These are phyloP conservation scores for Ganoderma boninense DNA, from an alignment of 1,284 basidiomycete genomes.

Conservation along the genomic window DNA sequence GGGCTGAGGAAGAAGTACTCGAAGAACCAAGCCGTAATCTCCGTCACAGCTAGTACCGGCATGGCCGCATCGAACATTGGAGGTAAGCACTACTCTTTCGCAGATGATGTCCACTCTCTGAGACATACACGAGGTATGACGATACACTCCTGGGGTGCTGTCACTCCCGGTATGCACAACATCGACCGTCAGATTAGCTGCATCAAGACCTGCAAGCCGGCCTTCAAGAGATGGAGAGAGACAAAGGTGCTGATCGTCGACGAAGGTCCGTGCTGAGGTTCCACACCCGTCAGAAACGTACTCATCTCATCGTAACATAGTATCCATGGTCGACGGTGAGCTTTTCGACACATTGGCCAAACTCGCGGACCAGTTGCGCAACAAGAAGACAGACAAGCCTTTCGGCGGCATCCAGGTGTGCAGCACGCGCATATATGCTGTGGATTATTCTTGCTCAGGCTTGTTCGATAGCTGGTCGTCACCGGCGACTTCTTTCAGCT, in stretches of 20 bases:
- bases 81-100: slow-evolving; percentile 51
- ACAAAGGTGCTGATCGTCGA: slow-evolving; percentile 90
- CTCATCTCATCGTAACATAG: slow-evolving; percentile 49
- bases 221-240: slow-evolving; percentile 46
- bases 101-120: background rate
- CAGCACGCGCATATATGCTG: background rate
- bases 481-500: slow-evolving; percentile 98
- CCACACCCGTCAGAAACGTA: slow-evolving; percentile 7
- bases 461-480: slow-evolving; percentile 69
- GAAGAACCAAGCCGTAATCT: slow-evolving; percentile 54
- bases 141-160: slow-evolving; percentile 50
- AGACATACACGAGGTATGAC: slow-evolving; percentile 43
- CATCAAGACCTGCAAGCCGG: slow-evolving; percentile 48
- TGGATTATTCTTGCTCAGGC: background rate
- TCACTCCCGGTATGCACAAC: slow-evolving; percentile 46
- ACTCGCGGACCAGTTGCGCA: slow-evolving; percentile 42
- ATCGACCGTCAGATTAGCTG: slow-evolving; percentile 47
- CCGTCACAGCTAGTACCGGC: slow-evolving; percentile 66
- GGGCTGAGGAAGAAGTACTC: slow-evolving; percentile 59
- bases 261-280: slow-evolving; percentile 67
- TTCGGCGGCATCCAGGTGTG: slow-evolving; percentile 96
- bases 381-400: slow-evolving; percentile 68
- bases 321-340: slow-evolving; percentile 97
- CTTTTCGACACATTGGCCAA: slow-evolving; percentile 86
- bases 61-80: slow-evolving; percentile 74